Base-by-base conservation (phyloP, 345 rosid species). In the Eucalyptus cloeziana region DNA sequence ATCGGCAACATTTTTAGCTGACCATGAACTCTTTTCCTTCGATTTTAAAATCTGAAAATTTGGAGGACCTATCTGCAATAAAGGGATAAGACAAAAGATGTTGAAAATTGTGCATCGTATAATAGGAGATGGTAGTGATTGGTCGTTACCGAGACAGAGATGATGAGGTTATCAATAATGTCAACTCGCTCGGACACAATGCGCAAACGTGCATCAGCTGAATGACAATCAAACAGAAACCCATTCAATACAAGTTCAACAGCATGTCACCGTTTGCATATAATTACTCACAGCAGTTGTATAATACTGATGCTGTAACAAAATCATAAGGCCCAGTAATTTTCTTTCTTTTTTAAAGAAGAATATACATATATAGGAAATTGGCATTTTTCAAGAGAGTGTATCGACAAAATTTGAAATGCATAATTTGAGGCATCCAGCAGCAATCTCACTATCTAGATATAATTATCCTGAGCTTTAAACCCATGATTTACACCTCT, bases 41-140 rank as follows among this genome's bases (percentile, higher is more conserved):
- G 96, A 93, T 90, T 95, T 96, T 91, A 96, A 56, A 90, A 96
- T 90, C 90, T 93, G 94, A 89, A 90, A 86, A 94, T 95, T 96
- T n/a, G 98, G 99, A 85, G 99, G 99, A 92, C 98, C 98, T 94
- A 97, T 92, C 99, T 97, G 99, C 93, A 94, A 90, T 90, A 91
- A 81, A 31, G 49, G n/a, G 56, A 88, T 30, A 40, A 88, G 5
- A 89, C 76, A 69, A 60, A 80, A 45, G 88, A 87, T 54, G 86
- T 83, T 37, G 47, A 76, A 37, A 76, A 76, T 76, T 76, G 83
- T 37, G 83, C 83, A 10, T 76, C 31, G 31, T 22, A 9, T 79
- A 30, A 80, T 52, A 87, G 64, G 44, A 49, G 88, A 88, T 85
- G 83, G 86, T 50, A 89, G 86, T 10, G 56, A 85, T 51, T 25